Percentiles rank a stretch among this genome's conserved stretches.
Conservation (phyloP, 2,329 filamentous ascomycete species). For the Aspergillus texensis region DNA sequence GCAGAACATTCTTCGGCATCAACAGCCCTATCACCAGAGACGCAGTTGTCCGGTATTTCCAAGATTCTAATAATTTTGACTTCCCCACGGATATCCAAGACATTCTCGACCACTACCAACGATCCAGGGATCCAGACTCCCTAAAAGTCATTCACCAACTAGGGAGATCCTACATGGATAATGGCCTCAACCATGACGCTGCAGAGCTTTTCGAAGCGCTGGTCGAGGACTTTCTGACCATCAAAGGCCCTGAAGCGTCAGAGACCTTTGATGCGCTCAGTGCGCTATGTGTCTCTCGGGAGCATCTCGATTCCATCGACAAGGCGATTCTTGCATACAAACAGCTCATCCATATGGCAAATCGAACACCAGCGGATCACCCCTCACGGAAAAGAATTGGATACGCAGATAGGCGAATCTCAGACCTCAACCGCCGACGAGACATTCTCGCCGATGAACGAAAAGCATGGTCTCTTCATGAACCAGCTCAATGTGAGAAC, state of each 20-base stretch:
- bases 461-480: constrained; percentile 30
- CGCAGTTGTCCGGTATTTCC: constrained; percentile 28
- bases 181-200: constrained; percentile 32
- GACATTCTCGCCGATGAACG: constrained; percentile 28
- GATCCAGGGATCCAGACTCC: constrained; percentile 25
- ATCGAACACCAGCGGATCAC: constrained; percentile 26
- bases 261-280: constrained; percentile 36
- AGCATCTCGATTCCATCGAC: constrained; percentile 32
- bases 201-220: constrained; percentile 29
- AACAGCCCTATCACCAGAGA: constrained; percentile 28
- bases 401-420: constrained; percentile 31
- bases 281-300: constrained; percentile 31
- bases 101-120: constrained; percentile 31
- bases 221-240: constrained; percentile 30
- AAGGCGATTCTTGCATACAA: constrained; percentile 33
- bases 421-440: constrained; percentile 29
- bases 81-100: constrained; percentile 31
- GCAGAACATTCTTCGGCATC: constrained; percentile 29
- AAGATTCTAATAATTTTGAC: constrained; percentile 32
- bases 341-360: constrained; percentile 31
- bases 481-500: constrained; percentile 25
- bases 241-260: constrained; percentile 27
- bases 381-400: constrained; percentile 28
- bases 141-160: constrained; percentile 32
- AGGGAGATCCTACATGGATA: constrained; percentile 32